These are phyloP conservation scores for Aspergillus alliaceus DNA, from an alignment of 2,329 filamentous ascomycete species.

Conservation along the genomic window DNA sequence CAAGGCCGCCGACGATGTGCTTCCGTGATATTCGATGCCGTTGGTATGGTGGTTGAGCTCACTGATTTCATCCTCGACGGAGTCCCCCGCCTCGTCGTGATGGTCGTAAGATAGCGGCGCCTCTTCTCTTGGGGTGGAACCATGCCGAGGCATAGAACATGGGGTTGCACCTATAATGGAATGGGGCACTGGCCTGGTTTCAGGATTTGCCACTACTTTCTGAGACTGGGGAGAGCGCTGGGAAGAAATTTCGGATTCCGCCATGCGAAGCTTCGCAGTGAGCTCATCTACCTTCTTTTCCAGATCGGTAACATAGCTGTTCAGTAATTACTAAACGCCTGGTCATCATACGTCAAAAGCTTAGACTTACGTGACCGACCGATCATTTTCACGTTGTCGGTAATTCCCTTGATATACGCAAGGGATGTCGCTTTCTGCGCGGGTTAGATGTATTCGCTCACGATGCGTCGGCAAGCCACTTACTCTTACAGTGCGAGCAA, in stretches of 20 bases:
- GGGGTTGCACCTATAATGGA: conserved; percentile 22
- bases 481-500: conserved; percentile 47
- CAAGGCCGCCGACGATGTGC: conserved; percentile 48
- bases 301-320: conserved; percentile 37
- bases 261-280: conserved; percentile 24
- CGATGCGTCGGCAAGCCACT: conserved; percentile 6
- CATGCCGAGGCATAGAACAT: conserved; percentile 23
- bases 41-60: conserved; percentile 49
- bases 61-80: conserved; percentile 40
- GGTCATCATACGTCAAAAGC: no score
- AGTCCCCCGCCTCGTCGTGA: conserved; percentile 26
- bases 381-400: conserved; percentile 29
- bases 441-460: not conserved
- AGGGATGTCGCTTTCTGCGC: conserved; percentile 31
- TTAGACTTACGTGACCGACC: conserved; percentile 27
- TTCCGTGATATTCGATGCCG: conserved; percentile 51
- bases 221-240: conserved; percentile 11
- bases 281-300: conserved; percentile 36
- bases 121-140: conserved; percentile 19
- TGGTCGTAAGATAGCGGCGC: conserved; percentile 14
- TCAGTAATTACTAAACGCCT: not conserved
- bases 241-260: conserved; percentile 19
- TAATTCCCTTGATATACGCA: conserved; percentile 38
- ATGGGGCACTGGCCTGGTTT: conserved; percentile 3
- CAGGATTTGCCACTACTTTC: conserved; percentile 1